Evolutionary conservation across 1,139 yeast genomes (phyloP).

Genomic region (Saccharomyces hybrid): DNA sequence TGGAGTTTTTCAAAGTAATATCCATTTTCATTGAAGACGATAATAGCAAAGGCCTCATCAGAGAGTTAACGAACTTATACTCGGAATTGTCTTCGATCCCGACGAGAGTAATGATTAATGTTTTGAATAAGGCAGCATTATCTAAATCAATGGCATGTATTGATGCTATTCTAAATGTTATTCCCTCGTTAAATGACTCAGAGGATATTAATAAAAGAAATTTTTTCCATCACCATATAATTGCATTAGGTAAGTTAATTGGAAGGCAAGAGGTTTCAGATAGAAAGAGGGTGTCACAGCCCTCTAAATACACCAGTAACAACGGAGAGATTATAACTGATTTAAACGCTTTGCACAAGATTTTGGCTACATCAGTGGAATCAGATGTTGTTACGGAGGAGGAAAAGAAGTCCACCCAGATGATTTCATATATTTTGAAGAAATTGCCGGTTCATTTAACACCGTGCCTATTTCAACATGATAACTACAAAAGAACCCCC

Average conservation of each 20-base stretch:
- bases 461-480: conserved; percentile 52
- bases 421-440: conserved; percentile 39
- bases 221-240: conserved; percentile 75
- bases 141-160: conserved; percentile 48
- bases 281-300: not conserved
- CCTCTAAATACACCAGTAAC: not conserved
- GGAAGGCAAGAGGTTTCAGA: not conserved
- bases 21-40: conserved; percentile 38
- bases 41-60: conserved; percentile 38
- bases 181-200: conserved; percentile 50
- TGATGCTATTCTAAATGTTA: conserved; percentile 42
- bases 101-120: conserved; percentile 33
- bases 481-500: conserved; percentile 76
- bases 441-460: conserved; percentile 48
- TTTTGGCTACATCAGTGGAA: not conserved
- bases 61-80: conserved; percentile 36
- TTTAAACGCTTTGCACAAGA: not conserved
- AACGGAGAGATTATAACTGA: not conserved
- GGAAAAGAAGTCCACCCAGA: conserved; percentile 10
- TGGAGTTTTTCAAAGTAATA: conserved; percentile 13
- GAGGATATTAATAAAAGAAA: conserved; percentile 76
- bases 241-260: conserved; percentile 55
- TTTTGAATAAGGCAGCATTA: conserved; percentile 60
- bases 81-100: conserved; percentile 34
- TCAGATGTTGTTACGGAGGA: conserved; percentile 20